Base-by-base conservation (phyloP, 495 filamentous ascomycete species). In the Evernia prunastri region DNA sequence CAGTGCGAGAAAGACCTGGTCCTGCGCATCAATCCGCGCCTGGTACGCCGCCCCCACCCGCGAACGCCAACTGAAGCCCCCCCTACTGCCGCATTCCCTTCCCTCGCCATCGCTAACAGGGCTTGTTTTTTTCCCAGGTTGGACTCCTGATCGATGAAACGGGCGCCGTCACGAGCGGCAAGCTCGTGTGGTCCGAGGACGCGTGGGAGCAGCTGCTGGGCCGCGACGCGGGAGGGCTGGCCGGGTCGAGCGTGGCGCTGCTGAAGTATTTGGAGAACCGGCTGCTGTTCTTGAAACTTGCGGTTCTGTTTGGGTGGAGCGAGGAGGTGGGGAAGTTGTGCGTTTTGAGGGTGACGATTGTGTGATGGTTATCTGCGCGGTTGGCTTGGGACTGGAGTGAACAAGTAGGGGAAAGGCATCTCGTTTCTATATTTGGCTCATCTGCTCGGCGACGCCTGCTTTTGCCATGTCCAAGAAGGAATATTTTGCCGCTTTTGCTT, bases 1-100 rank as follows among this genome's bases (percentile, higher is more conserved):
- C 79, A 82, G 49, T 88, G 86, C 72, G 67, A 77, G 18, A 76
- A 70, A 49, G 57, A 68, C 9, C 64, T 78, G 20, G 40, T 66
- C 0, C 78, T 87, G 9, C 58, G 74, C 17, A 74, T 86, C 33
- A 89, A 86, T 69, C 84, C 86, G 4, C 58, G 60, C 31, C 23
- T 72, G 3, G 68, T 70, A 67, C 36, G 43, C 43, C n/a, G n/a
- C n/a, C n/a, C n/a, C 40, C 63, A 45, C 0, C 1, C 6, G 42
- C 25, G 4, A n/a, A 15, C 35, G 10, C 59, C 53, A 20, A 17
- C 17, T 33, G 27, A 25, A 42, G 39, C 29, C 6, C 29, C 47
- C 29, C 11, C n/a, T n/a, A n/a, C n/a, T n/a, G n/a, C n/a, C n/a
- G n/a, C n/a, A n/a, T n/a, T n/a, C n/a, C n/a, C 29, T 35, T n/a